Evolutionary conservation across 106 monocot genomes (phyloP), one percentile per base, ranked within the genome.

Genomic region (Platanthera zijinensis): DNA sequence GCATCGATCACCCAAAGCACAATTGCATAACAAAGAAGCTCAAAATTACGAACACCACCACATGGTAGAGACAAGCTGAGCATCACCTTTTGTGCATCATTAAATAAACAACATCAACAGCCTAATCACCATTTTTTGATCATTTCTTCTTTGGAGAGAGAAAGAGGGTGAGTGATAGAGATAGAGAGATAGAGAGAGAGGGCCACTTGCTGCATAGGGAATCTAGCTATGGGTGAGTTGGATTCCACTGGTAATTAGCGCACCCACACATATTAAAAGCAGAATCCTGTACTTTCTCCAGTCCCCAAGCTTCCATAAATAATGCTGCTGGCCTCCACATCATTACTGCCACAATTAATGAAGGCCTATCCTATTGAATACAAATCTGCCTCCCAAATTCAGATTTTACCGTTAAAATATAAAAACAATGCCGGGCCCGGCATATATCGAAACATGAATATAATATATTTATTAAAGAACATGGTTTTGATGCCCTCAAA

Each of bases 231-330:
- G 66, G 30, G 12, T 39, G 67, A 67, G 70, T 48, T 70, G 70
- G 70, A 48, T 70, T 70, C 70, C 70, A 70, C 14, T 48, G 48
- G n/a, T 25, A 25, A n/a, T n/a, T 5, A 70, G 70, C 70, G 8
- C 48, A 15, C 2, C 15, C 70, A 48, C 12, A 10, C 46, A 39
- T 39, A 45, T 47, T 46, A 69, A 47, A 70, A 47, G 21, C 48
- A 17, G 8, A 67, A 11, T 39, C 9, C 67, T 48, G 47, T 17
- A 15, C 47, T 70, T 45, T 70, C 17, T 39, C 25, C 25, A 46
- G 46, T 14, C 15, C 39, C 69, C 10, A 45, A 45, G 47, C 47
- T 48, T 17, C 69, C 7, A 66, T 66, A 30, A 66, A 66, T 10
- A 28, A 32, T 30, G 10, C 12, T 11, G 32, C 32, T 25, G 66